These are phyloP conservation scores for Sarocladium strictum DNA, from an alignment of 2,329 filamentous ascomycete species.

Conservation along the genomic window DNA sequence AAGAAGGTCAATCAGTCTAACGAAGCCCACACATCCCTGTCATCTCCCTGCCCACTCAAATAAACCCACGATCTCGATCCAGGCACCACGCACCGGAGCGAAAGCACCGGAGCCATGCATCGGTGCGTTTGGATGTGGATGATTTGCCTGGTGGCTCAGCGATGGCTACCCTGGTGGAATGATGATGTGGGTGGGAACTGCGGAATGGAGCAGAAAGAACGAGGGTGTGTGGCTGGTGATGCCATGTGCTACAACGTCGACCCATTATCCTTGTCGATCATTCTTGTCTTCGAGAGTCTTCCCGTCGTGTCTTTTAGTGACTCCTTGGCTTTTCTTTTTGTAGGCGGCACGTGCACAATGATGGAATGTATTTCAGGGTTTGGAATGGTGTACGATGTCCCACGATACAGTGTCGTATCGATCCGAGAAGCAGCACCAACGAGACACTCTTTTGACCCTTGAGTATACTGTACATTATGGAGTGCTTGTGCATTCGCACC, in stretches of 20 bases:
- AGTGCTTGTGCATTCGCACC: too few relatives aligned
- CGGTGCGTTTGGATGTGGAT: neutral
- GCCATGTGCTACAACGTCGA: conserved; percentile 2
- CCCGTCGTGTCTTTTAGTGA: too few relatives aligned
- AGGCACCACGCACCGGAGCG: neutral
- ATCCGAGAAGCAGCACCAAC: too few relatives aligned
- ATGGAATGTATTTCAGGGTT: too few relatives aligned
- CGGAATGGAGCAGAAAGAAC: neutral
- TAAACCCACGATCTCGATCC: conserved; percentile 2
- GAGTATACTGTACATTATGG: too few relatives aligned
- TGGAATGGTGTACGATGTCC: too few relatives aligned
- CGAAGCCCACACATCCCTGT: too few relatives aligned
- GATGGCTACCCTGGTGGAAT: neutral
- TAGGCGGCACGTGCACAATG: too few relatives aligned
- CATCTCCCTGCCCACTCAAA: neutral
- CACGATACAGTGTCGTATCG: too few relatives aligned
- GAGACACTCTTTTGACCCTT: too few relatives aligned
- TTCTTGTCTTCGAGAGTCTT: neutral
- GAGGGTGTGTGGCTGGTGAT: conserved; percentile 8
- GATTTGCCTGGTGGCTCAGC: neutral
- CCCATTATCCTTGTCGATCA: neutral
- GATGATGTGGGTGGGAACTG: neutral
- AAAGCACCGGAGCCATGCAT: neutral
- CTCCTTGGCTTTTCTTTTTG: too few relatives aligned
- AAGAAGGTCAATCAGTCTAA: too few relatives aligned